Conservation (phyloP, 2,329 filamentous ascomycete genomes). For the Cercospora sp. region DNA sequence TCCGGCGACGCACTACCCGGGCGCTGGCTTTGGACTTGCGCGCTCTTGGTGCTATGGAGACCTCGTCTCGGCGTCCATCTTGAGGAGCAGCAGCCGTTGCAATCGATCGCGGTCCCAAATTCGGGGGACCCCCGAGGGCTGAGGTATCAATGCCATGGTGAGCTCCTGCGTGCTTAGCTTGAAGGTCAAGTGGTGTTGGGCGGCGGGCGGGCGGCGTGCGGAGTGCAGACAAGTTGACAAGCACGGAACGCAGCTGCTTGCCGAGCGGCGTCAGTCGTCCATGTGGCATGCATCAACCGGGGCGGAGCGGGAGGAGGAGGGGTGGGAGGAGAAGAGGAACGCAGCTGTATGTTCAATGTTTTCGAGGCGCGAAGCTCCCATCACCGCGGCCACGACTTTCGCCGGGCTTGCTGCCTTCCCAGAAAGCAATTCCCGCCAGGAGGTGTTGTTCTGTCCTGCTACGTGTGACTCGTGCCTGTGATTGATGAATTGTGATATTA, state of each 20-base stretch:
- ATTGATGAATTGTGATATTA: background rate
- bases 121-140: background rate
- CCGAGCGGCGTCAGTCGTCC: conserved; percentile 38
- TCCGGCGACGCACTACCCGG: conserved; percentile 2
- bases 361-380: background rate
- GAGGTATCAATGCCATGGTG: conserved; percentile 5
- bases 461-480: background rate
- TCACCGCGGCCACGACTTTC: conserved; percentile 6
- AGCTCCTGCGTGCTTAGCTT: background rate
- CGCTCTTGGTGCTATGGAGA: background rate
- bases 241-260: conserved; percentile 35
- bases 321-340: conserved; percentile 1
- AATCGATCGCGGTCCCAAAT: background rate
- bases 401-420: background rate
- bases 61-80: background rate
- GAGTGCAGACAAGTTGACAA: conserved; percentile 21
- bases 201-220: background rate
- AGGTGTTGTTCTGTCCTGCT: background rate
- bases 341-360: background rate
- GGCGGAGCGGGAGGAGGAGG: background rate
- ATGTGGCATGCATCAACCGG: conserved; percentile 38
- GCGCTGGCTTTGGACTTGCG: background rate
- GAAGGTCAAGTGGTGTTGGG: background rate
- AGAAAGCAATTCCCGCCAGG: conserved; percentile 6
- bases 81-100: background rate